A percentile compares a stretch with the other conserved stretches of the same genome.
Evolutionary conservation across 345 rosid genomes (phyloP).

Genomic region (Euphorbia lathyris): DNA sequence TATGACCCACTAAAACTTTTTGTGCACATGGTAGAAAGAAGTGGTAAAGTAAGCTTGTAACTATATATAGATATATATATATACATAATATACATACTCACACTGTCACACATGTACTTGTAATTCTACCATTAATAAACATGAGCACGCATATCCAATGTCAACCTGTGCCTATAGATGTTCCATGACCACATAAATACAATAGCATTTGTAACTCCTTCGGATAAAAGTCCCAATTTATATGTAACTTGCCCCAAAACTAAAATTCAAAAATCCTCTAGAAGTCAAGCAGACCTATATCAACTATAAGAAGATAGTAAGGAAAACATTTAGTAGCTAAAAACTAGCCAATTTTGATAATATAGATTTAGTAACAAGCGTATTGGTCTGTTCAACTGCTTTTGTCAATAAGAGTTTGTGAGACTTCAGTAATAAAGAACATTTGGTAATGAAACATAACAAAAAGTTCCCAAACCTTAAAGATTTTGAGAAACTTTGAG

Average conservation of each 20-base stretch:
- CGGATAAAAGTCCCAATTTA: neutral
- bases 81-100: too few relatives aligned
- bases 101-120: too few relatives aligned
- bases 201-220: neutral
- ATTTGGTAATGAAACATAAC: conserved; percentile 52
- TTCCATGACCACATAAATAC: neutral
- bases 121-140: neutral
- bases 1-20: neutral
- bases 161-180: neutral
- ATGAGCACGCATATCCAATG: neutral
- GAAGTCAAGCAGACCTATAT: neutral
- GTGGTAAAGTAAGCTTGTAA: neutral
- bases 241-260: neutral
- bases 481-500: conserved; percentile 49
- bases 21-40: neutral
- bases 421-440: conserved; percentile 39
- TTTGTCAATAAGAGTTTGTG: conserved; percentile 48
- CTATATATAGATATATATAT: too few relatives aligned
- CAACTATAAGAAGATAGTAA: too few relatives aligned
- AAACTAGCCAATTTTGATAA: conserved; percentile 51
- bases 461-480: conserved; percentile 69
- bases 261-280: neutral
- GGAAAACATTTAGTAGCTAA: conserved; percentile 25
- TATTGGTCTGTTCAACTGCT: conserved; percentile 57
- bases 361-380: conserved; percentile 61